Percentiles rank a stretch among this genome's conserved stretches.
Evolutionary conservation across 2,329 filamentous ascomycete genomes (phyloP).

Genomic region (Exutisphaerella laricina): DNA sequence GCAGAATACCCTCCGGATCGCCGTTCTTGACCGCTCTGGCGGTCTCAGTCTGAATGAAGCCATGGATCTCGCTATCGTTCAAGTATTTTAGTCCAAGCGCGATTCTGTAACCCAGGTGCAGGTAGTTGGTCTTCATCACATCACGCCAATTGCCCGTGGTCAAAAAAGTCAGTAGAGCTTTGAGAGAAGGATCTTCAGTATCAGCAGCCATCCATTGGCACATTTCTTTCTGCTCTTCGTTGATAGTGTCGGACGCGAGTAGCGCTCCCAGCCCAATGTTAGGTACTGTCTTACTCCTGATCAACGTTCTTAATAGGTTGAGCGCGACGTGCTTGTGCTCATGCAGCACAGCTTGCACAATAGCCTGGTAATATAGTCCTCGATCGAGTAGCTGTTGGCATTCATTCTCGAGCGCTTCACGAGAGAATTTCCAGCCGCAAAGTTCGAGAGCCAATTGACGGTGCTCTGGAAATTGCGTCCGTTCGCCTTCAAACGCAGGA

Average conservation of each 20-base stretch:
- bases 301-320: slow-evolving; percentile 62
- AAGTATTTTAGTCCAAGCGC: slow-evolving; percentile 71
- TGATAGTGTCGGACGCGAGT: slow-evolving; percentile 46
- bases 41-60: slow-evolving; percentile 50
- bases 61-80: slow-evolving; percentile 44
- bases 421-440: slow-evolving; percentile 63
- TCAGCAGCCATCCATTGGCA: slow-evolving; percentile 59
- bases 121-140: slow-evolving; percentile 65
- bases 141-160: slow-evolving; percentile 69
- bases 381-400: slow-evolving; percentile 49
- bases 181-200: slow-evolving; percentile 69
- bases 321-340: slow-evolving; percentile 65
- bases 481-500: slow-evolving; percentile 57
- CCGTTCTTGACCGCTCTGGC: slow-evolving; percentile 57
- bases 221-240: slow-evolving; percentile 55
- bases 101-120: slow-evolving; percentile 68
- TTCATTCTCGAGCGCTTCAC: slow-evolving; percentile 45
- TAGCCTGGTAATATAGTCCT: slow-evolving; percentile 65
- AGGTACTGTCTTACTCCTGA: slow-evolving; percentile 60
- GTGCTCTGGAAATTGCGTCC: slow-evolving; percentile 62
- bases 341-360: slow-evolving; percentile 69
- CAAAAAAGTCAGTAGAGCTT: slow-evolving; percentile 72
- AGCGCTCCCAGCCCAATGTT: slow-evolving; percentile 46
- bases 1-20: slow-evolving; percentile 69
- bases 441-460: slow-evolving; percentile 70